These are phyloP conservation scores for Hypomyces rosellus DNA, from an alignment of 2,329 filamentous ascomycete species.

Conservation along the genomic window DNA sequence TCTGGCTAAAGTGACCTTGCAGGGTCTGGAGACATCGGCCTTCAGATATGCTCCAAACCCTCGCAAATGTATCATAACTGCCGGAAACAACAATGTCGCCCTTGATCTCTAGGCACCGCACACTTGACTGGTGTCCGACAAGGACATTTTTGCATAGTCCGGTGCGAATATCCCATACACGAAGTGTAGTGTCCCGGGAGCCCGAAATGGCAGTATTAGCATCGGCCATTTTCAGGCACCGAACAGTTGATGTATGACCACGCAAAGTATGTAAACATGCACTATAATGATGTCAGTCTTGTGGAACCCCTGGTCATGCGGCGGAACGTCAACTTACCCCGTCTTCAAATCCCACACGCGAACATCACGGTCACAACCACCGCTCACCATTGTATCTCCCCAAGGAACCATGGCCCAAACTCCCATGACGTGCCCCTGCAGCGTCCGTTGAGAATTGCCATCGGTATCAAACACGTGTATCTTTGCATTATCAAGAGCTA, in stretches of 20 bases:
- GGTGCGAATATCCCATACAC: conserved; percentile 89
- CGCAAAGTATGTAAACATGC: conserved; percentile 75
- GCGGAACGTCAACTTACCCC: conserved; percentile 53
- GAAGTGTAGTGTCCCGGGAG: conserved; percentile 86
- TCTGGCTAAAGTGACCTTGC: conserved; percentile 94
- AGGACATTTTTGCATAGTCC: conserved; percentile 87
- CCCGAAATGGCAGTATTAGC: conserved; percentile 91
- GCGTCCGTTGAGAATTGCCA: conserved; percentile 77
- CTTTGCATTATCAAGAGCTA: conserved; percentile 94
- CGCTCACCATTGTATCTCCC: conserved; percentile 91
- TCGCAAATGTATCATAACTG: conserved; percentile 93
- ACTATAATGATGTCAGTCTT: conserved; percentile 38
- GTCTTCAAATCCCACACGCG: conserved; percentile 94
- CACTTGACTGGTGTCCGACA: conserved; percentile 90
- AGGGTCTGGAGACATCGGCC: conserved; percentile 87
- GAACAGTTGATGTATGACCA: conserved; percentile 92
- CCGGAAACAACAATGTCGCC: conserved; percentile 97
- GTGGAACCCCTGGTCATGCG: not conserved
- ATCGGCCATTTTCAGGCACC: conserved; percentile 97
- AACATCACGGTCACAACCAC: conserved; percentile 93
- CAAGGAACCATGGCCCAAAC: conserved; percentile 99
- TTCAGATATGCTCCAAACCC: conserved; percentile 97
- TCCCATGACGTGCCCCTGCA: conserved; percentile 96
- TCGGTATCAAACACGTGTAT: conserved; percentile 97
- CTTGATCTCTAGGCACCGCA: conserved; percentile 90